phyloP scores from a whole-genome alignment of 768 basidiomycete genomes.

The Amanita phalloides region DNA sequence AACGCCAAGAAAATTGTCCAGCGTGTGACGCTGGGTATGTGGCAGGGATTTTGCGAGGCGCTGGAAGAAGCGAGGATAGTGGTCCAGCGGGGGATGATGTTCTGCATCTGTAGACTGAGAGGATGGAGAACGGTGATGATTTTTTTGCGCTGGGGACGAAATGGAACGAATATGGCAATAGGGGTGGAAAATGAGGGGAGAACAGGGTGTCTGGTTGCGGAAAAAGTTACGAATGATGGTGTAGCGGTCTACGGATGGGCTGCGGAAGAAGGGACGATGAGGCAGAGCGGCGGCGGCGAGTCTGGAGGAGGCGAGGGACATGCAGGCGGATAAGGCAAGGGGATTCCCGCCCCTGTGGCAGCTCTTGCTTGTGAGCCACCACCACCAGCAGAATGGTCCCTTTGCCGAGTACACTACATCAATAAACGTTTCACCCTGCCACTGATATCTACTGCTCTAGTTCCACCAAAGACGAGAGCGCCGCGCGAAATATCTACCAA shows the following conservation, averaged over 20 bases:
- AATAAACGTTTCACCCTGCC: neutral
- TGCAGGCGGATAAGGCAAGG: neutral
- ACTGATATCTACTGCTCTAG: neutral
- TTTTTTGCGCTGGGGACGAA: conserved; percentile 4
- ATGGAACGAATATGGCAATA: neutral
- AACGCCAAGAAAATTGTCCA: conserved; percentile 81
- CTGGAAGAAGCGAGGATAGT: conserved; percentile 75
- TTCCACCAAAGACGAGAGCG: neutral
- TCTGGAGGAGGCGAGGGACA: conserved; percentile 2
- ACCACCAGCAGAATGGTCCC: neutral
- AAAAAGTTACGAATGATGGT: conserved; percentile 50
- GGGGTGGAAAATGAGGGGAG: neutral
- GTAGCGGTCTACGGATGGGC: conserved; percentile 43
- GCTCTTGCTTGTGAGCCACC: neutral
- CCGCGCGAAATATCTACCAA: neutral
- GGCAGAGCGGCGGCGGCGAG: neutral
- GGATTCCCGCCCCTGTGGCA: conserved; percentile 1
- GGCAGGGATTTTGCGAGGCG: conserved; percentile 73
- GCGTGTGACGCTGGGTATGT: conserved; percentile 67
- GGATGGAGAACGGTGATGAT: conserved; percentile 3
- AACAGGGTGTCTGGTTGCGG: conserved; percentile 17
- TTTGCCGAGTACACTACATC: neutral
- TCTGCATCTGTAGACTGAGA: neutral
- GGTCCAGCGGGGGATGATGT: conserved; percentile 23
- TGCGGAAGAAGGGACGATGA: neutral